These are phyloP conservation scores for Inga leiocalycina DNA, from an alignment of 306 rosid genomes.

Conservation along the genomic window DNA sequence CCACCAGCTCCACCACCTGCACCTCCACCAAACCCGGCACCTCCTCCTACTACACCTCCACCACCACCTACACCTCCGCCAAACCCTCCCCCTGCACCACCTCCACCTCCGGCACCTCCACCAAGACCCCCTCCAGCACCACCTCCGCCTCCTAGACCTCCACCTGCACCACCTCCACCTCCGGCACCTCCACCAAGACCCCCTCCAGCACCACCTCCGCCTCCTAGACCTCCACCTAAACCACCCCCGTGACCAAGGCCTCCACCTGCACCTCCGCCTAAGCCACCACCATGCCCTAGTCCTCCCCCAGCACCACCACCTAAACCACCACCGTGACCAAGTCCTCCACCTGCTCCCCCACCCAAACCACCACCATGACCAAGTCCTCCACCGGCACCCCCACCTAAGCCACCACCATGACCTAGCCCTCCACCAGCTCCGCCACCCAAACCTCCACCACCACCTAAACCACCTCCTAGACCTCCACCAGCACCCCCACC, in stretches of 20 bases:
- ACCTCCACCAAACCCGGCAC: background rate
- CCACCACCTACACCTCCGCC: background rate
- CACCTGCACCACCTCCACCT: background rate
- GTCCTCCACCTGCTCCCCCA: constrained; percentile 18
- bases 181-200: constrained; percentile 29
- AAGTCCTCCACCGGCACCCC: constrained; percentile 24
- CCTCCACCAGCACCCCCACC: background rate
- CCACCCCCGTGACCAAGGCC: too few species aligned
- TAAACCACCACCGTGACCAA: background rate
- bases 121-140: background rate
- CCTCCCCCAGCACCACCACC: background rate
- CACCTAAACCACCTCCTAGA: background rate
- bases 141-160: constrained; percentile 9
- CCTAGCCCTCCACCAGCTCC: constrained; percentile 17
- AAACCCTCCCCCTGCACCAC: background rate
- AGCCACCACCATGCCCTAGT: background rate
- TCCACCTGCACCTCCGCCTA: constrained; percentile 30
- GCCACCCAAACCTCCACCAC: background rate
- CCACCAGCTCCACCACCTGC: constrained; percentile 1
- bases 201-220: background rate
- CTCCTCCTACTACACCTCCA: background rate
- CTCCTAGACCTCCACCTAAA: background rate
- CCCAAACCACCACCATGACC: background rate
- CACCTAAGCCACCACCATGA: background rate
- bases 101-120: constrained; percentile 22